Conservation (phyloP, 345 rosid genomes). For the Mallotus nudiflorus region DNA sequence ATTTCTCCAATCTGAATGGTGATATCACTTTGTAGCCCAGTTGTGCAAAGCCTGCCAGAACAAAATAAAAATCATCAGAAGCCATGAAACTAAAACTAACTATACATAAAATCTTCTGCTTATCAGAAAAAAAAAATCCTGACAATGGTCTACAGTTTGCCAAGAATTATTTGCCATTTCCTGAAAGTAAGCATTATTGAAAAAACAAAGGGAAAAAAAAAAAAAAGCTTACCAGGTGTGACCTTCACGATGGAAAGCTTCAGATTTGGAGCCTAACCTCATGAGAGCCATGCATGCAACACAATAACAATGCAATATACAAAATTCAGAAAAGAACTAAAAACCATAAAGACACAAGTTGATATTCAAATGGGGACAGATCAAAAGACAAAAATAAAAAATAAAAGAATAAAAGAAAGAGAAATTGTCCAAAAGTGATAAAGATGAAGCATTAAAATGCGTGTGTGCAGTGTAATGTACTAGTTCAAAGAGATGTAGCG, state of each 20-base stretch:
- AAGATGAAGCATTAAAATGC: too few relatives aligned
- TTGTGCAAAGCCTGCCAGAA: slow-evolving; percentile 56
- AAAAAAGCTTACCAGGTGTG: slow-evolving; percentile 45
- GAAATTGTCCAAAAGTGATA: not conserved
- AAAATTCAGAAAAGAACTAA: not conserved
- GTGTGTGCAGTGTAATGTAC: too few relatives aligned
- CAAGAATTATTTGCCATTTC: not conserved
- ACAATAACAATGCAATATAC: too few relatives aligned
- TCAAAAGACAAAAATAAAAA: not conserved
- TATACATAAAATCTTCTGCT: not conserved
- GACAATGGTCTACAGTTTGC: too few relatives aligned
- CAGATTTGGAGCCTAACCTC: slow-evolving; percentile 93
- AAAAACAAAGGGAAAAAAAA: too few relatives aligned
- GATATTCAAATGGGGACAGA: not conserved
- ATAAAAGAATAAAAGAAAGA: not conserved
- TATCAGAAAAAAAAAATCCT: not conserved
- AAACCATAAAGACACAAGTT: not conserved
- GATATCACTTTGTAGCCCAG: slow-evolving; percentile 81
- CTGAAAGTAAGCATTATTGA: too few relatives aligned
- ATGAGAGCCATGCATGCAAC: slow-evolving; percentile 60
- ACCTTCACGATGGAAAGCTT: slow-evolving; percentile 70
- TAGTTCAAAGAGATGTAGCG: slow-evolving; percentile 13
- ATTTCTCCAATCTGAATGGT: slow-evolving; percentile 69
- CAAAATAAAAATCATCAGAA: not conserved
- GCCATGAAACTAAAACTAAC: not conserved